Percentiles rank a stretch among this genome's conserved stretches.
phyloP scores from a whole-genome alignment of 805 yeast species.

The Hanseniaspora jakobsenii region DNA sequence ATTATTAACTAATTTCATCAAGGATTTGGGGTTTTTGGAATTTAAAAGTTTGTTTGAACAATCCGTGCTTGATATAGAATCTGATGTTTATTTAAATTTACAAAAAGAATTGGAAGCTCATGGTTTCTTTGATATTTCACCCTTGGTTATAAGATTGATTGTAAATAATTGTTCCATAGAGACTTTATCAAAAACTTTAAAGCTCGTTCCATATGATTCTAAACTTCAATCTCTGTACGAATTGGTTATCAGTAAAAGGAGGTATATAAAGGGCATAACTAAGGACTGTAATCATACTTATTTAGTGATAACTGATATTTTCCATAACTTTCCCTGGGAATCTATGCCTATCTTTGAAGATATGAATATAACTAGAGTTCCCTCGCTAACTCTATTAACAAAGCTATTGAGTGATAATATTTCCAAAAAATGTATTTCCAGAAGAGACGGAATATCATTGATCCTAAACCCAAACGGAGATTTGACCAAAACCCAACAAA shows the following conservation, averaged over 20 bases:
- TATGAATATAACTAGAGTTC: conserved; percentile 60
- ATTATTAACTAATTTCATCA: conserved; percentile 48
- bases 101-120: neutral
- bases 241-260: neutral
- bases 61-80: conserved; percentile 21
- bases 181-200: neutral
- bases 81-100: neutral
- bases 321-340: conserved; percentile 86
- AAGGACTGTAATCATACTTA: conserved; percentile 41
- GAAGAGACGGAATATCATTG: conserved; percentile 43
- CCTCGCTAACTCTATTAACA: conserved; percentile 42
- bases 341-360: conserved; percentile 45
- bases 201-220: neutral
- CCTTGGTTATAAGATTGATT: conserved; percentile 2
- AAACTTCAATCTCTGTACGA: neutral
- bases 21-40: conserved; percentile 60
- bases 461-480: conserved; percentile 78
- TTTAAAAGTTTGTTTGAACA: conserved; percentile 51
- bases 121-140: neutral
- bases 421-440: conserved; percentile 13
- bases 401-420: conserved; percentile 26
- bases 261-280: neutral
- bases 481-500: conserved; percentile 49
- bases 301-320: conserved; percentile 52
- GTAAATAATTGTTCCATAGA: neutral